Conservation (phyloP, 2,329 filamentous ascomycete genomes). For the Alternaria incomplexa region DNA sequence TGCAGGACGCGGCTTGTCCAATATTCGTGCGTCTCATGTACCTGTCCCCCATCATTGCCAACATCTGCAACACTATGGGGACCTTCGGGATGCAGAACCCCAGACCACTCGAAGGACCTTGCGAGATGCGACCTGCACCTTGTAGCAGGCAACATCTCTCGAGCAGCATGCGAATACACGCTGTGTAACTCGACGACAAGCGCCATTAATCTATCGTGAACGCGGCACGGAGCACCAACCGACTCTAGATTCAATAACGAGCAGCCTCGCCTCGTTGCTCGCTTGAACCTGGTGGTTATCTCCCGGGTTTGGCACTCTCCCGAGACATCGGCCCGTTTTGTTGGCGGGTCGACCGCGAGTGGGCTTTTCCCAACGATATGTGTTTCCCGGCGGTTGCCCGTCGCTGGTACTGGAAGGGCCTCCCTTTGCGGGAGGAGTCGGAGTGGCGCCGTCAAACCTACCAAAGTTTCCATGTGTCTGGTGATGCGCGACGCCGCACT, state of each 20-base stretch:
- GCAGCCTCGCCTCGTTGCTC: constrained; percentile 16
- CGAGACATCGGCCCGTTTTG: constrained; percentile 22
- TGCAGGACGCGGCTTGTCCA: constrained; percentile 22
- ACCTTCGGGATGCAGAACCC: constrained; percentile 23
- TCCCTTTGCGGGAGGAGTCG: constrained; percentile 13
- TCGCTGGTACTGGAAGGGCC: constrained; percentile 5
- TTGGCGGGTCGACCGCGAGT: constrained; percentile 2
- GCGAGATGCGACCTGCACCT: constrained; percentile 15
- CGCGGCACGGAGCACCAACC: constrained; percentile 22
- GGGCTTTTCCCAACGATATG: constrained; percentile 4
- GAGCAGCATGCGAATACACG: constrained; percentile 18
- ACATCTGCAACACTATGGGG: constrained; percentile 28
- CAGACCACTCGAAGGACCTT: constrained; percentile 8
- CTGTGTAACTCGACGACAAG: constrained; percentile 27
- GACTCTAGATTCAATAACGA: constrained; percentile 1
- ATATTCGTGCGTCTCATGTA: constrained; percentile 8
- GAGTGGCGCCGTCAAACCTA: constrained; percentile 8
- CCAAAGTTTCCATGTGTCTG: constrained; percentile 4
- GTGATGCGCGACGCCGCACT: not conserved
- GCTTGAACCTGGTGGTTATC: constrained; percentile 23
- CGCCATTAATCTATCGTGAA: constrained; percentile 28
- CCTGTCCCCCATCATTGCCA: constrained; percentile 23
- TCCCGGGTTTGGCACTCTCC: constrained; percentile 21
- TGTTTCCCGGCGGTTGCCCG: constrained; percentile 5
- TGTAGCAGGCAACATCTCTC: constrained; percentile 11